phyloP scores from a whole-genome alignment of 805 yeast species.

The Starmerella apis region DNA sequence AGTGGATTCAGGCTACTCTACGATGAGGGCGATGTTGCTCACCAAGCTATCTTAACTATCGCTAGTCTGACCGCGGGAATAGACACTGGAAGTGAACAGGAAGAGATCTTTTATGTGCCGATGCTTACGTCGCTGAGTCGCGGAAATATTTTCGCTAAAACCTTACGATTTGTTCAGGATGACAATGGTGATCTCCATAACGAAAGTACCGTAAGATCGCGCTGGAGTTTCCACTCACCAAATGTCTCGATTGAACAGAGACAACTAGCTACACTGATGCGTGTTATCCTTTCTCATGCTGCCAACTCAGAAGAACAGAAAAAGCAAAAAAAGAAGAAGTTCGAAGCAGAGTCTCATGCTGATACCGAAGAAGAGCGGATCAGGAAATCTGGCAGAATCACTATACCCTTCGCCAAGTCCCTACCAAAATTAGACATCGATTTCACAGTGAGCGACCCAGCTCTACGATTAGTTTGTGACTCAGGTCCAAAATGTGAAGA shows the following conservation, averaged over 20 bases:
- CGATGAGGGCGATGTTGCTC: constrained; percentile 32
- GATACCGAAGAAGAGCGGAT: not conserved
- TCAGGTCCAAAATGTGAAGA: constrained; percentile 10
- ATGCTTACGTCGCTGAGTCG: constrained; percentile 31
- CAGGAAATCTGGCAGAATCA: not conserved
- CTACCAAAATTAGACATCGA: constrained; percentile 22
- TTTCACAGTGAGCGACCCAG: constrained; percentile 22
- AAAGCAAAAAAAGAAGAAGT: not conserved
- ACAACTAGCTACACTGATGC: constrained; percentile 30
- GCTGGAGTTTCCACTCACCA: constrained; percentile 32
- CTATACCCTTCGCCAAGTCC: constrained; percentile 17
- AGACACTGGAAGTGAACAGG: constrained; percentile 28
- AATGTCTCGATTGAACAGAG: constrained; percentile 33
- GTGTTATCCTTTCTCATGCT: constrained; percentile 18
- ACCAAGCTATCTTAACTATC: constrained; percentile 33
- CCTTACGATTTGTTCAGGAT: constrained; percentile 29
- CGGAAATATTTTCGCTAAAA: constrained; percentile 32
- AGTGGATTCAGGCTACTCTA: constrained; percentile 35
- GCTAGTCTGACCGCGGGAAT: constrained; percentile 32
- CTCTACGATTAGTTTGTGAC: constrained; percentile 24
- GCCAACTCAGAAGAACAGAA: not conserved
- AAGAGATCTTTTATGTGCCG: constrained; percentile 34
- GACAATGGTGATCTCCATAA: constrained; percentile 24
- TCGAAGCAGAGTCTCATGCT: not conserved
- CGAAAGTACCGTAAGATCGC: constrained; percentile 28